Evolutionary conservation across 2,329 filamentous ascomycete genomes (phyloP), one percentile per base, ranked within the genome.

Genomic region (Epichloe festucae): DNA sequence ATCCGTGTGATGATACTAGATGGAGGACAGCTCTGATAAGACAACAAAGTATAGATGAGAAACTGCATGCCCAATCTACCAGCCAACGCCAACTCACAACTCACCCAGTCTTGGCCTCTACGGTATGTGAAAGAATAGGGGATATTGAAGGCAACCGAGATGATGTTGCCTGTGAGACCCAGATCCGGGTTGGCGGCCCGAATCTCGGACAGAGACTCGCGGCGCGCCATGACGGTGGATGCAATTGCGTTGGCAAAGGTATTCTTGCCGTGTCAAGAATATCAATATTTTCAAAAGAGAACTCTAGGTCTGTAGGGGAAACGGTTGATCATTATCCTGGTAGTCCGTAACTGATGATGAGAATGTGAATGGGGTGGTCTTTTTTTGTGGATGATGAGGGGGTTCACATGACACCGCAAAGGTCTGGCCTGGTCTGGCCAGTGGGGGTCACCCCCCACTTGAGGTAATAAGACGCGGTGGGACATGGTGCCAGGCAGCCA

Each of bases 61-160:
- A 31, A 31, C 10, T 4, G 27, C 27, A 11, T 31, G 27, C 4
- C 14, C 21, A 17, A 15, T 38, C 15, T 23, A 17, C 17, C 14
- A 7, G 21, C 23, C 19, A 17, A 5, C 5, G 31, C 27, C 40
- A 52, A 62, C 78, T 62, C 65, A 83, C 80, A 52, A 62, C 78
- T 62, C 65, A 83, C 80, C 81, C 81, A 84, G 58, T 82, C 77
- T 52, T 73, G 70, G 15, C 73, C 75, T 59, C 76, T 77, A 58
- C 70, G 73, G 60, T 82, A 82, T 54, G 75, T 74, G 52, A 83
- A 64, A 34, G 76, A 71, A 60, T 83, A 73, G 27, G 81, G 79
- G 55, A 81, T 77, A 54, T 76, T 82, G 59, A 84, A 84, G 17
- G 79, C 82, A 19, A 76, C 79, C 2, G 81, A 84, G 57, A 84